phyloP scores from a whole-genome alignment of 2,329 filamentous ascomycete species.

The Blumeriella jaapii region DNA sequence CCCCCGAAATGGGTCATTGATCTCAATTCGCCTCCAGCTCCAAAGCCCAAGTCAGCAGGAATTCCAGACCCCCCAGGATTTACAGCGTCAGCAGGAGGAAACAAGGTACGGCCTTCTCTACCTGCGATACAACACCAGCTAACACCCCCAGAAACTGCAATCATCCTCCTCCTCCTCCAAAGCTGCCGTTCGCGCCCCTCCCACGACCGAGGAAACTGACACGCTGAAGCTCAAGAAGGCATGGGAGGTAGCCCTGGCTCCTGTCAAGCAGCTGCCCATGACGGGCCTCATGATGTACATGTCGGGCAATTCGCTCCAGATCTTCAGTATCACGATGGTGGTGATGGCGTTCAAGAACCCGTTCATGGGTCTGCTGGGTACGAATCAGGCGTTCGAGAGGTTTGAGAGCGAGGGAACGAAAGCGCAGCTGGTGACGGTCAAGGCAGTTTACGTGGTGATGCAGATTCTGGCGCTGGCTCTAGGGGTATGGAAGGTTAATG shows the following conservation, averaged over 20 bases:
- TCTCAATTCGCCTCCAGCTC: slow-evolving; percentile 56
- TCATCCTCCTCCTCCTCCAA: slow-evolving; percentile 26
- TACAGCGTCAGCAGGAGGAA: slow-evolving; percentile 38
- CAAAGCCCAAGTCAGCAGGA: slow-evolving; percentile 52
- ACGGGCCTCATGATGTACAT: slow-evolving; percentile 99
- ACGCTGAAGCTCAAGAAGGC: slow-evolving; percentile 96
- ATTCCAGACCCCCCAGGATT: slow-evolving; percentile 84
- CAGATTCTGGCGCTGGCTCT: slow-evolving; percentile 74
- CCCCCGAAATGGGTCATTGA: slow-evolving; percentile 75
- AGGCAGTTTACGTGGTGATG: slow-evolving; percentile 77
- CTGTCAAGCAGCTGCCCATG: slow-evolving; percentile 92
- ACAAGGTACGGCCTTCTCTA: slow-evolving; percentile 39
- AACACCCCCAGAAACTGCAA: slow-evolving; percentile 29
- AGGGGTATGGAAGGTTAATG: slow-evolving; percentile 93
- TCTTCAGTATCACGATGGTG: slow-evolving; percentile 99
- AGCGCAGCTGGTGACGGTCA: slow-evolving; percentile 65
- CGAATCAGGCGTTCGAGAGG: slow-evolving; percentile 79
- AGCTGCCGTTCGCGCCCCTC: slow-evolving; percentile 46
- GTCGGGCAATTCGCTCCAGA: slow-evolving; percentile 95
- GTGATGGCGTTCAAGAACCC: slow-evolving; percentile 98
- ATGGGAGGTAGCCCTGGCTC: slow-evolving; percentile 91
- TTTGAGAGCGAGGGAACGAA: slow-evolving; percentile 77
- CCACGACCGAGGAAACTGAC: slow-evolving; percentile 78
- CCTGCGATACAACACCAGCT: slow-evolving; percentile 5
- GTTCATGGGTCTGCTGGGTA: slow-evolving; percentile 69